Conservation (phyloP, 257 asterid genomes). For the Primulina tabacum region DNA sequence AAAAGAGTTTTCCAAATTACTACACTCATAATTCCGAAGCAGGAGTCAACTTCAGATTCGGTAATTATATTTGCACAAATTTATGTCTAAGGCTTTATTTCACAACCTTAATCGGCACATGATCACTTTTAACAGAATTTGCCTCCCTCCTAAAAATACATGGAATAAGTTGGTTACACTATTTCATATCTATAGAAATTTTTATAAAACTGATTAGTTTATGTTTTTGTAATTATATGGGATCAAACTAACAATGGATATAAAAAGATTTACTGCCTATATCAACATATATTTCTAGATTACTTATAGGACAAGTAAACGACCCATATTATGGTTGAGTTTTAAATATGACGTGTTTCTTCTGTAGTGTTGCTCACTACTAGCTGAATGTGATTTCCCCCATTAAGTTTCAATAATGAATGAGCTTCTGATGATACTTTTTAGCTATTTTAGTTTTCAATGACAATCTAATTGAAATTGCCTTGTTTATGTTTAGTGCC, state of each 20-base stretch:
- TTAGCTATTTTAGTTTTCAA: conserved; percentile 6
- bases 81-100: conserved; percentile 16
- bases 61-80: conserved; percentile 38
- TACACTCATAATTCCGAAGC: conserved; percentile 89
- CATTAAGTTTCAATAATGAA: background rate
- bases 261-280: conserved; percentile 6
- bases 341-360: conserved; percentile 11
- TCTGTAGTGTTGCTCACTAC: background rate
- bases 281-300: conserved; percentile 16
- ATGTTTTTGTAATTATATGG: background rate
- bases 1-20: conserved; percentile 80
- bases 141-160: too few relatives aligned
- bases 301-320: background rate
- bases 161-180: background rate
- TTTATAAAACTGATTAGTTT: background rate
- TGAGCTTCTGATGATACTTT: conserved; percentile 10
- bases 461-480: conserved; percentile 21
- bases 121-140: background rate
- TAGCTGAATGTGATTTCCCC: conserved; percentile 7
- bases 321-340: background rate
- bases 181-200: conserved; percentile 2
- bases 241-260: conserved; percentile 1
- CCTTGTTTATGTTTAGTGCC: conserved; percentile 55
- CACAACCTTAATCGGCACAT: conserved; percentile 24
- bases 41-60: conserved; percentile 95